phyloP scores from a whole-genome alignment of 306 rosid species.

The Rubus idaeus region DNA sequence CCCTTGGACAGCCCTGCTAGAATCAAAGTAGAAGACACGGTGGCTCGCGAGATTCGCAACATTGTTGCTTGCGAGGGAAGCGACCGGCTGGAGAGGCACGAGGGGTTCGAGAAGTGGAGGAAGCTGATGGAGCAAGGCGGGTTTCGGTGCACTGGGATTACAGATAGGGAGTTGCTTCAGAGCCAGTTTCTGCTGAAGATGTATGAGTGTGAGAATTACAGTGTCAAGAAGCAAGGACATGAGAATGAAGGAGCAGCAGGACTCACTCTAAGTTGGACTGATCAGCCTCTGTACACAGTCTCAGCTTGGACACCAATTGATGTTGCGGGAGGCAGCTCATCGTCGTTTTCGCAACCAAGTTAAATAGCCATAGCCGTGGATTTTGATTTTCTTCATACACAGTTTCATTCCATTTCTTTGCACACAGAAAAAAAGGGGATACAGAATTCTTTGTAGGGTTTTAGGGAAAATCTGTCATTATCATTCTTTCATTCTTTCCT shows the following conservation, averaged over 20 bases:
- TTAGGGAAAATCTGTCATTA: slow-evolving; percentile 36
- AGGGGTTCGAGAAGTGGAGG: slow-evolving; percentile 75
- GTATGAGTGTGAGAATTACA: slow-evolving; percentile 54
- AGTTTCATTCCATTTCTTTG: slow-evolving; percentile 24
- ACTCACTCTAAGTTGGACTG: slow-evolving; percentile 66
- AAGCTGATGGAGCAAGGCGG: slow-evolving; percentile 80
- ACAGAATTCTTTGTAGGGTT: slow-evolving; percentile 63
- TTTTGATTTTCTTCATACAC: slow-evolving; percentile 25
- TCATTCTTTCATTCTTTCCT: slow-evolving; percentile 82
- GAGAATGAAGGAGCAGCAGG: slow-evolving; percentile 45
- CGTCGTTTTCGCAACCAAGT: slow-evolving; percentile 64
- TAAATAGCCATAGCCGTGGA: slow-evolving; percentile 24
- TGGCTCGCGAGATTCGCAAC: slow-evolving; percentile 76
- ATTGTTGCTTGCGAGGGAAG: slow-evolving; percentile 85
- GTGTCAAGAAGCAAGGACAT: slow-evolving; percentile 50
- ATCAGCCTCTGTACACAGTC: slow-evolving; percentile 72
- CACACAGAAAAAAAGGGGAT: slow-evolving; percentile 39
- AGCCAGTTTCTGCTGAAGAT: slow-evolving; percentile 71
- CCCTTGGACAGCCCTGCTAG: slow-evolving; percentile 59
- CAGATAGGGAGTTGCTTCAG: slow-evolving; percentile 66
- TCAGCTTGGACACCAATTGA: slow-evolving; percentile 82
- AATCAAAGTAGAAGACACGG: slow-evolving; percentile 75
- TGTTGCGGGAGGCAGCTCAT: slow-evolving; percentile 53
- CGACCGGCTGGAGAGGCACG: slow-evolving; percentile 85
- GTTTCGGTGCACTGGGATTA: slow-evolving; percentile 46